Evolutionary conservation across 208 protist species (phyloP).

Genomic region (Tetramitus jugosus): DNA sequence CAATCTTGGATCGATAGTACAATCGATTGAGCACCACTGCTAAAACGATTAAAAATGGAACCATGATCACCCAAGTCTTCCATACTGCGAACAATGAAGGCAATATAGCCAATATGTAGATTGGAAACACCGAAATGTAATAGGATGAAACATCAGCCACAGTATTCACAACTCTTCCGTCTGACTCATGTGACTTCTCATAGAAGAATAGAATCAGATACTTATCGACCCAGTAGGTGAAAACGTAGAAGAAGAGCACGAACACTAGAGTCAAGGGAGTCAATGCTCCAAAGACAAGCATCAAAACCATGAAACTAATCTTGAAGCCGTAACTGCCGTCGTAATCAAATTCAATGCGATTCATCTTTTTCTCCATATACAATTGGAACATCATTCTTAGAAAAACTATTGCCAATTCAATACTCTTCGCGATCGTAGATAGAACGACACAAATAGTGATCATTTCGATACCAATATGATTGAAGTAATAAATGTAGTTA

Average conservation of each 20-base stretch:
- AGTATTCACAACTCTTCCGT: not conserved
- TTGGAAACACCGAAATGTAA: not conserved
- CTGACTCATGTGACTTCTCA: not conserved
- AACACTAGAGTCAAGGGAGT: not conserved
- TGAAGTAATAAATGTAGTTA: constrained; percentile 13
- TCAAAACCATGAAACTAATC: not conserved
- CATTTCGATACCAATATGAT: not conserved
- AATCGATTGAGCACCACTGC: not conserved
- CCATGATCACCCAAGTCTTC: not conserved
- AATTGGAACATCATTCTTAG: not conserved
- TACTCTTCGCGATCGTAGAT: not conserved
- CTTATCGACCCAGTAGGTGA: not conserved
- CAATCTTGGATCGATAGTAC: not conserved
- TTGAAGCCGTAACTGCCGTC: not conserved
- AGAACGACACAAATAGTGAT: not conserved
- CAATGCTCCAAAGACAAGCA: not conserved
- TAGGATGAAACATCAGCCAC: not conserved
- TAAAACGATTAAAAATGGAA: not conserved
- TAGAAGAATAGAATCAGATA: constrained; percentile 15
- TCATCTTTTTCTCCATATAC: not conserved
- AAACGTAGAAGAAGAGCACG: not conserved
- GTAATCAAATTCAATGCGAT: constrained; percentile 3
- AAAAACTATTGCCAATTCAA: not conserved
- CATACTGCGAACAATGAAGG: not conserved
- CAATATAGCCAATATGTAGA: not conserved